A percentile compares a stretch with the other conserved stretches of the same genome.
Conservation (phyloP, 2,329 filamentous ascomycete species). For the Aureobasidium subglaciale region DNA sequence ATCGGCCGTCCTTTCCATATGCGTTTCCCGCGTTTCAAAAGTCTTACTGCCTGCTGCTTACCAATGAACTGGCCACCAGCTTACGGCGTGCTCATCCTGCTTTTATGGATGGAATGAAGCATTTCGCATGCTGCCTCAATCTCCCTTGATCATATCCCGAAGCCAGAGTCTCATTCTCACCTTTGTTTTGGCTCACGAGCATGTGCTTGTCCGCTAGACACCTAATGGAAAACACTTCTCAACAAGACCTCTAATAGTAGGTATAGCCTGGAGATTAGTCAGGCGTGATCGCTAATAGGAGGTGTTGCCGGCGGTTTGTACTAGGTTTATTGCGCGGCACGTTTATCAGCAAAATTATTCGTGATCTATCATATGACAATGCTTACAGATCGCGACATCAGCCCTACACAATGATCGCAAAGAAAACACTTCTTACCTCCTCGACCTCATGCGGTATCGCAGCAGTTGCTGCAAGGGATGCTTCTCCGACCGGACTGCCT, state of each 20-base stretch:
- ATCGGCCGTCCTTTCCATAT: background rate
- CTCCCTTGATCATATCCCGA: background rate
- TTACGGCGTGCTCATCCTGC: background rate
- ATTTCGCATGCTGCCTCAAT: background rate
- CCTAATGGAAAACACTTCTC: conserved; percentile 1
- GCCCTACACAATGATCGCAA: background rate
- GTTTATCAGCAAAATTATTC: background rate
- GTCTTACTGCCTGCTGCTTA: background rate
- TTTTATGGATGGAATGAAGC: conserved; percentile 1
- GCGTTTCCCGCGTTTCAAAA: background rate
- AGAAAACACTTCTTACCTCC: background rate
- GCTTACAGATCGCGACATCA: conserved; percentile 4
- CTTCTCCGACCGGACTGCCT: background rate
- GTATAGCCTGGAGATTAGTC: conserved; percentile 10
- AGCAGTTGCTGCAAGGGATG: background rate
- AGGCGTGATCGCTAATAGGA: background rate
- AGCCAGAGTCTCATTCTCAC: background rate
- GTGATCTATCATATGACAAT: conserved; percentile 5
- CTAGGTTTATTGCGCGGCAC: conserved; percentile 9
- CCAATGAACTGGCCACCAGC: background rate
- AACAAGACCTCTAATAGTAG: conserved; percentile 8
- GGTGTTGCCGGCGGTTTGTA: conserved; percentile 7
- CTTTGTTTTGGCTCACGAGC: conserved; percentile 6
- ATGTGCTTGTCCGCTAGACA: background rate
- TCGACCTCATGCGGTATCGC: background rate